Conservation (phyloP, 352 stramenopile genomes). For the Nothophytophthora sp. region DNA sequence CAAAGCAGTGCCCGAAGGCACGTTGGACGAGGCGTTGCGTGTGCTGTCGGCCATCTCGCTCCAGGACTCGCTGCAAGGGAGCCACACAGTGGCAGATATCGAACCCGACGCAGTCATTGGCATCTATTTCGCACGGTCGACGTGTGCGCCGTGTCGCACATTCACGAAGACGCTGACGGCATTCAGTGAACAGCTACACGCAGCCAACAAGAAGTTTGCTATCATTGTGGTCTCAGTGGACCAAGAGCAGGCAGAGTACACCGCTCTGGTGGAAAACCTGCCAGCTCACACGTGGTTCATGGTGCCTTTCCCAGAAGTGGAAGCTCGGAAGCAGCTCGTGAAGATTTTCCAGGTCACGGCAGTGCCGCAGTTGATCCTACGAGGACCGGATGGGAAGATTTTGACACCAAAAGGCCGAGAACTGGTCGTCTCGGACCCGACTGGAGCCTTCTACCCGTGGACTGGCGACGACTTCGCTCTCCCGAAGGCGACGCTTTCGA, state of each 20-base stretch:
- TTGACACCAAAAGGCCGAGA: conserved; percentile 75
- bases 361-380: conserved; percentile 67
- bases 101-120: conserved; percentile 59
- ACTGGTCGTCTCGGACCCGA: conserved; percentile 63
- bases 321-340: conserved; percentile 69
- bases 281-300: conserved; percentile 63
- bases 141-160: conserved; percentile 44
- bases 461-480: conserved; percentile 48
- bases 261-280: conserved; percentile 50
- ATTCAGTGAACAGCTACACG: conserved; percentile 48
- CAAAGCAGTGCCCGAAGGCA: conserved; percentile 44
- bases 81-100: conserved; percentile 53
- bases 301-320: conserved; percentile 74
- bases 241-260: conserved; percentile 59
- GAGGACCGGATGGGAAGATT: conserved; percentile 49
- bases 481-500: conserved; percentile 44
- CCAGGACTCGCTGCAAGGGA: conserved; percentile 77
- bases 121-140: conserved; percentile 72
- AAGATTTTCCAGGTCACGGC: conserved; percentile 60
- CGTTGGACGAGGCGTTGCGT: conserved; percentile 58
- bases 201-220: conserved; percentile 47
- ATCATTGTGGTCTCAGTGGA: conserved; percentile 84
- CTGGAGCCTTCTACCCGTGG: conserved; percentile 70
- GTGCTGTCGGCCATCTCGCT: conserved; percentile 63
- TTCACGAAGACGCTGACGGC: conserved; percentile 53